Evolutionary conservation across 768 basidiomycete genomes (phyloP).

Genomic region (Butyriboletus loyo): DNA sequence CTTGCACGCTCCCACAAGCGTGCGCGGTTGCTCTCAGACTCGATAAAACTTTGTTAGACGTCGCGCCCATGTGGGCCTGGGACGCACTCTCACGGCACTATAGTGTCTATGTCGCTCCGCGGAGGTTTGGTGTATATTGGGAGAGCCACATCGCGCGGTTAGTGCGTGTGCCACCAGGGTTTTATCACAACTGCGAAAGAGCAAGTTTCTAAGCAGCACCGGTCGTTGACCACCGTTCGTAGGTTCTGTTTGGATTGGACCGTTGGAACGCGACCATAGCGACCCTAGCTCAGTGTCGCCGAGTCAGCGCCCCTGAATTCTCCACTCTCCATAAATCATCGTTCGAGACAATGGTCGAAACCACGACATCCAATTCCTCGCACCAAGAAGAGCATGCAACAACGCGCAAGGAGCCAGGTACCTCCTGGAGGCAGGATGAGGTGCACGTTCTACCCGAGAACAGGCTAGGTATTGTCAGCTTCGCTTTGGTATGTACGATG

Average conservation of each 20-base stretch:
- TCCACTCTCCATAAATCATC: not conserved
- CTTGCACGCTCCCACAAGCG: not conserved
- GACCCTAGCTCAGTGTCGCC: not conserved
- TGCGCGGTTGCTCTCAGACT: not conserved
- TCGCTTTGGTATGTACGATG: constrained; percentile 26
- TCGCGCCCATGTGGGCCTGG: not conserved
- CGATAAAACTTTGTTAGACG: not conserved
- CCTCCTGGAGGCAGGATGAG: constrained; percentile 50
- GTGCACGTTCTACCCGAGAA: constrained; percentile 46
- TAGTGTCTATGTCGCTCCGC: not conserved
- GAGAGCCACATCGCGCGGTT: not conserved
- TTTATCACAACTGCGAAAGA: not conserved
- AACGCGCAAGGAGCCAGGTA: constrained; percentile 31
- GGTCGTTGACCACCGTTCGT: too few species aligned
- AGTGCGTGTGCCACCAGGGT: not conserved
- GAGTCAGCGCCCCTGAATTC: too few species aligned
- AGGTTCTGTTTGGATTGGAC: not conserved
- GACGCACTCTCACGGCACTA: not conserved
- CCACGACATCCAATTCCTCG: not conserved
- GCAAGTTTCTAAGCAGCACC: not conserved
- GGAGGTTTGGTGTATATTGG: not conserved
- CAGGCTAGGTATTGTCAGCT: constrained; percentile 20
- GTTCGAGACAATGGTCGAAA: too few species aligned
- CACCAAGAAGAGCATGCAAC: not conserved
- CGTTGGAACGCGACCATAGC: too few species aligned